These are phyloP conservation scores for Curvularia verruculosa DNA, from an alignment of 2,329 filamentous ascomycete species.

Conservation along the genomic window DNA sequence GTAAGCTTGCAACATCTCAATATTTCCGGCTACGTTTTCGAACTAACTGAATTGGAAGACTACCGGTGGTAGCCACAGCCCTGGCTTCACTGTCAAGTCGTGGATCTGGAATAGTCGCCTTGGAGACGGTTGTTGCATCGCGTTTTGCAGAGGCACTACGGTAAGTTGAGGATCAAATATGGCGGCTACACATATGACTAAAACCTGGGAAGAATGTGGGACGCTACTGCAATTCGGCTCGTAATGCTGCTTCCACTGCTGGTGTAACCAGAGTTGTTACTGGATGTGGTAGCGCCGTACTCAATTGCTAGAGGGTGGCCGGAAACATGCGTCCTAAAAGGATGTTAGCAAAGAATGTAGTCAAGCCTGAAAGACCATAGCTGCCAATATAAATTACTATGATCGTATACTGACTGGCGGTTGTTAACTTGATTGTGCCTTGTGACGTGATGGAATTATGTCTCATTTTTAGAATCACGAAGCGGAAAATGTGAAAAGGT, in stretches of 20 bases:
- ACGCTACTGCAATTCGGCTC: neutral
- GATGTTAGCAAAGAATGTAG: neutral
- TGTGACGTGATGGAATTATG: too few relatives aligned
- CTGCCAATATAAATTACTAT: neutral
- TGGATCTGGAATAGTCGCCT: neutral
- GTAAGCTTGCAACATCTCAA: neutral
- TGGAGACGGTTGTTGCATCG: neutral
- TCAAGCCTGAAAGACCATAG: neutral
- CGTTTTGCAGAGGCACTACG: neutral
- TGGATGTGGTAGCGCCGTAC: neutral
- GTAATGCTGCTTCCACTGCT: neutral
- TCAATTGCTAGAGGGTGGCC: neutral
- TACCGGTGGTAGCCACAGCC: neutral
- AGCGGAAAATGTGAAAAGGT: too few relatives aligned
- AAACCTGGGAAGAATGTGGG: neutral
- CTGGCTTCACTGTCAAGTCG: neutral
- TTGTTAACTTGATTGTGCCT: neutral
- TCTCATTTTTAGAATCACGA: too few relatives aligned
- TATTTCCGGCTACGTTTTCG: neutral
- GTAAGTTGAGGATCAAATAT: neutral
- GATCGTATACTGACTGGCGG: neutral
- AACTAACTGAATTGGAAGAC: neutral
- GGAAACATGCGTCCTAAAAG: too few relatives aligned
- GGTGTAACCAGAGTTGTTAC: neutral
- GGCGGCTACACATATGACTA: neutral